phyloP scores from a whole-genome alignment of 2,329 filamentous ascomycete species.

The Sarocladium kiliense region DNA sequence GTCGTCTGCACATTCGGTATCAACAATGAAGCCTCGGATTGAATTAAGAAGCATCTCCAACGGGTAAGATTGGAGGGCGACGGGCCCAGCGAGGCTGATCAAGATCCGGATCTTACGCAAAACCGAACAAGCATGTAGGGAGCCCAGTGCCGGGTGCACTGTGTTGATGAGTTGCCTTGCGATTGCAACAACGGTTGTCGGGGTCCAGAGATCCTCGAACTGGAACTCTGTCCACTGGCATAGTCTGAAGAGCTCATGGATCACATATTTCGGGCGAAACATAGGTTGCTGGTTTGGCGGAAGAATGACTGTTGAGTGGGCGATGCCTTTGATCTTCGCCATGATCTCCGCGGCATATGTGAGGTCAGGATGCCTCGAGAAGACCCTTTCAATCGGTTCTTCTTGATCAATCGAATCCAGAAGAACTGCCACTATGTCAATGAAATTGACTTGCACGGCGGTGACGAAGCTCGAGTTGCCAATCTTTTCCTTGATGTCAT shows the following conservation, averaged over 20 bases:
- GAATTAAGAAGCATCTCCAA: constrained; percentile 86
- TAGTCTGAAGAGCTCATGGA: constrained; percentile 71
- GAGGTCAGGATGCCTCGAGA: constrained; percentile 55
- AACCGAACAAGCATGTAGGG: constrained; percentile 80
- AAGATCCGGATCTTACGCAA: constrained; percentile 81
- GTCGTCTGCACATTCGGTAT: constrained; percentile 86
- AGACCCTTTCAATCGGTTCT: constrained; percentile 63
- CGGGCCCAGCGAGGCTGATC: constrained; percentile 68
- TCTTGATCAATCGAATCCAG: constrained; percentile 76
- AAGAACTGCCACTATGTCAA: constrained; percentile 70
- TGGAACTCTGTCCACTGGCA: constrained; percentile 67
- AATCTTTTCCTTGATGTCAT: constrained; percentile 61
- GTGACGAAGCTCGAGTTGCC: constrained; percentile 60
- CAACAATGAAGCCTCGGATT: constrained; percentile 70
- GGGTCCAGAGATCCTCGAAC: constrained; percentile 64
- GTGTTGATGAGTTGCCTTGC: constrained; percentile 74
- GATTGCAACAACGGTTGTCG: constrained; percentile 67
- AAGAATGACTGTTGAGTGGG: constrained; percentile 59
- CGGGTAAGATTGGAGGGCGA: constrained; percentile 73
- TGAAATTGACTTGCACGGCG: constrained; percentile 64
- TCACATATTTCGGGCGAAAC: constrained; percentile 73
- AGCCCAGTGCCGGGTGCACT: constrained; percentile 77
- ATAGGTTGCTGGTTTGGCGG: constrained; percentile 80
- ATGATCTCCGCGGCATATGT: constrained; percentile 59
- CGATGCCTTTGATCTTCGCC: constrained; percentile 62